These are phyloP conservation scores for Corymbia citriodora DNA, from an alignment of 441 rosid genomes.

Conservation along the genomic window DNA sequence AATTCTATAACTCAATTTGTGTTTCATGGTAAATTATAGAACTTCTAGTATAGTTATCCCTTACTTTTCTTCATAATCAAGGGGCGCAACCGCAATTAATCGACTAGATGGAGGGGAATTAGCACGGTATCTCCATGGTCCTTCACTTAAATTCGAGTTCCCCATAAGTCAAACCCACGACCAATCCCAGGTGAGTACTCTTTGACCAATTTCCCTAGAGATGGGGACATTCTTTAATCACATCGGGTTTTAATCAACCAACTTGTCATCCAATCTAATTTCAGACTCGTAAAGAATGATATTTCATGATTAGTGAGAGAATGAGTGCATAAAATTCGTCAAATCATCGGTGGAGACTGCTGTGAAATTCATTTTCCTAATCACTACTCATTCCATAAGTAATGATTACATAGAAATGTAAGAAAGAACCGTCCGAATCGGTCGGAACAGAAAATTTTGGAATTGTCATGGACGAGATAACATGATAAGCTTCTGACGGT, in stretches of 20 bases:
- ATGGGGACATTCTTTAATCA: not conserved
- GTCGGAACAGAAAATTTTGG: rapidly evolving
- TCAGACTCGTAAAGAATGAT: not conserved
- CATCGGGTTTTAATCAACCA: not conserved
- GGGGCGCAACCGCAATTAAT: not conserved
- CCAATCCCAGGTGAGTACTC: not conserved
- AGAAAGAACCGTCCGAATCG: not conserved
- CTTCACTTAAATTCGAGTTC: not conserved
- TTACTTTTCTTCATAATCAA: not conserved
- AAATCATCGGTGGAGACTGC: not conserved
- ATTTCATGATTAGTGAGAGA: not conserved
- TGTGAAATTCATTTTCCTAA: not conserved
- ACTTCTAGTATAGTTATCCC: rapidly evolving
- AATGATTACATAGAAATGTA: not conserved
- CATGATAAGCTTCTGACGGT: not conserved
- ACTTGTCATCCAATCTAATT: not conserved
- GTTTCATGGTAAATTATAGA: not conserved
- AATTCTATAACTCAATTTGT: rapidly evolving
- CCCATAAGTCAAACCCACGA: no score
- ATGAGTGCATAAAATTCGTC: not conserved
- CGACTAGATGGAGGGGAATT: rapidly evolving
- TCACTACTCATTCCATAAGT: not conserved
- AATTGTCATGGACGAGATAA: not conserved
- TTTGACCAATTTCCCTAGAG: not conserved
- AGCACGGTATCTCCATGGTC: rapidly evolving